Base-by-base conservation (phyloP, 331 rosid genomes). In the Pyracantha coccinea region DNA sequence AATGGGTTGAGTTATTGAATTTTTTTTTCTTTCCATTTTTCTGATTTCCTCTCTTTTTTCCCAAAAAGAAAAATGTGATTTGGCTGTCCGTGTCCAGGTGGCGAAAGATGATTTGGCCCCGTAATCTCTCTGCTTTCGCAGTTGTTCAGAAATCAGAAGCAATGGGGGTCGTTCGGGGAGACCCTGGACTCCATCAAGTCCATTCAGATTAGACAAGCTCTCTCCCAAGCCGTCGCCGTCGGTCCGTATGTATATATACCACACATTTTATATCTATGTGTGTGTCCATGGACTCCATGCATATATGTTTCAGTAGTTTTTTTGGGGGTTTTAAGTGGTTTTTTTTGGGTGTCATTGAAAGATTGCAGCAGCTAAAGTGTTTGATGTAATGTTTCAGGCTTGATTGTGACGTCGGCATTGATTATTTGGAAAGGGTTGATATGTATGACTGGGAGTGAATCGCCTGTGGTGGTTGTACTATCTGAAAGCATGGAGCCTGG, bases 401-500 rank as follows among this genome's bases (percentile, higher is more conserved):
- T 91, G 89, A 84, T 89, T 52, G 86, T 91, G 23, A 58, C 96
- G 0, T 81, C 88, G 5, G 96, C 94, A 28, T 79, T 90, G 66
- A 79, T 91, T 38, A 84, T 93, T 71, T 93, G 95, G 97, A 91
- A 87, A 71, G 93, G 85, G 61, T 65, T 93, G 78, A 85, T 89
- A 82, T 86, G 89, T 76, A 62, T 90, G 17, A 86, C 90, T 33
- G 92, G 97, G 52, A 88, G 90, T 75, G 95, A 89, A 76, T 91
- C 97, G 10, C 97, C 97, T 2, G 95, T 86, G 19, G 93, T 89
- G 23, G 95, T 89, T 73, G 98, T 93, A 78, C 89, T 89, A 75
- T 79, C 97, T 68, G 97, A 64, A 74, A 89, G 98, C 82, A 93
- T 93, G 97, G 98, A 93, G 77, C 98, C 96, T 15, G 97, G 94